Evolutionary conservation across 768 basidiomycete species (phyloP).

Genomic region (Collybia sordida): DNA sequence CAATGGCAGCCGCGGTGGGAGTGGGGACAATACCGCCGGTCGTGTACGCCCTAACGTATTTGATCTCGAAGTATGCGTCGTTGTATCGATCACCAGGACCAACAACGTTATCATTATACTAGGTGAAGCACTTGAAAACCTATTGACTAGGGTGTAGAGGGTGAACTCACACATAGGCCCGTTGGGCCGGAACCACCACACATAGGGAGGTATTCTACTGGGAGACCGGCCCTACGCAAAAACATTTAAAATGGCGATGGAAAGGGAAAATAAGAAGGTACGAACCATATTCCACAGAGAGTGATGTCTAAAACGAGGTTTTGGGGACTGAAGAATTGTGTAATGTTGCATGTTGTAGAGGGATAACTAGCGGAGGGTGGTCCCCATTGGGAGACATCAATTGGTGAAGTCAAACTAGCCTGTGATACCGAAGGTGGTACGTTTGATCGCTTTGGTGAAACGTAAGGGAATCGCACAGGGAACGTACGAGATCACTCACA

Average conservation of each 20-base stretch:
- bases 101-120: slow-evolving; percentile 53
- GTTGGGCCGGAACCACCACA: slow-evolving; percentile 35
- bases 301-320: slow-evolving; percentile 54
- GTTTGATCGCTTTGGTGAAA: slow-evolving; percentile 29
- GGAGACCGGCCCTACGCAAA: slow-evolving; percentile 41
- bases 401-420: slow-evolving; percentile 26
- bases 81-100: slow-evolving; percentile 40
- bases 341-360: slow-evolving; percentile 38
- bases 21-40: slow-evolving; percentile 28
- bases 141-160: not conserved
- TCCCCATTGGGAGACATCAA: slow-evolving; percentile 42
- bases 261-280: slow-evolving; percentile 5
- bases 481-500: slow-evolving; percentile 23
- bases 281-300: slow-evolving; percentile 46
- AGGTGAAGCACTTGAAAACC: not conserved
- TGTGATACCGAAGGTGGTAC: slow-evolving; percentile 33
- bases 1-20: slow-evolving; percentile 21
- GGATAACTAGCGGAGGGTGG: slow-evolving; percentile 40
- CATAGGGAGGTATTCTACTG: slow-evolving; percentile 34
- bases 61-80: slow-evolving; percentile 64
- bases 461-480: slow-evolving; percentile 7
- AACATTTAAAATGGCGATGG: not conserved
- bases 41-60: slow-evolving; percentile 49
- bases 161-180: slow-evolving; percentile 31
- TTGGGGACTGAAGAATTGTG: slow-evolving; percentile 42